phyloP scores from a whole-genome alignment of 2,329 filamentous ascomycete species.

The Septoria linicola region DNA sequence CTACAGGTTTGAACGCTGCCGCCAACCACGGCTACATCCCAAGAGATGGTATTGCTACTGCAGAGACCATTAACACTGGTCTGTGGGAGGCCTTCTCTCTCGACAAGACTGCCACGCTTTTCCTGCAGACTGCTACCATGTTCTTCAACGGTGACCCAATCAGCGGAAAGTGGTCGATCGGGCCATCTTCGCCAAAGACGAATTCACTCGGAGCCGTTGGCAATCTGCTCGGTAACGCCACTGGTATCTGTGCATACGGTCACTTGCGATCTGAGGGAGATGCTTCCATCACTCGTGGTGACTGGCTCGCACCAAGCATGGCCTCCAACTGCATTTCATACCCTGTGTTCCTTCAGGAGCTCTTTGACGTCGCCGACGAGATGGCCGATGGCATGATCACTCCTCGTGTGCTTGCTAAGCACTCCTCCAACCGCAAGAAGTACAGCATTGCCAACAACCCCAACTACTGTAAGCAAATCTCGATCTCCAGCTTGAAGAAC shows the following conservation, averaged over 20 bases:
- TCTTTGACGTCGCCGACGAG: conserved; percentile 28
- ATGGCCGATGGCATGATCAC: conserved; percentile 26
- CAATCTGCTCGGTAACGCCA: conserved; percentile 28
- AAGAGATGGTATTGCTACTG: conserved; percentile 23
- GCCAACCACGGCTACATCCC: conserved; percentile 36
- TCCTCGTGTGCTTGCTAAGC: conserved; percentile 29
- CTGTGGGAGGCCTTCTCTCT: conserved; percentile 23
- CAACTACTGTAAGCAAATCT: conserved; percentile 26
- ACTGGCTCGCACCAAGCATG: conserved; percentile 30
- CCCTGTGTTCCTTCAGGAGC: conserved; percentile 28
- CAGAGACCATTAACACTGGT: conserved; percentile 28
- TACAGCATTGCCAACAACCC: conserved; percentile 33
- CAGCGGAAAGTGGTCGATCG: conserved; percentile 31
- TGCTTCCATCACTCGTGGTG: conserved; percentile 32
- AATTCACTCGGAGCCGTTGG: conserved; percentile 28
- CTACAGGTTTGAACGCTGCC: conserved; percentile 19
- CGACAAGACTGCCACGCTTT: conserved; percentile 27
- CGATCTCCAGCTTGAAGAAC: too few species aligned
- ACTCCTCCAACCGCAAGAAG: conserved; percentile 30
- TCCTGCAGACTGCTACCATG: conserved; percentile 31
- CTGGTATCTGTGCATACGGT: conserved; percentile 31
- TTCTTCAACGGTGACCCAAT: conserved; percentile 26
- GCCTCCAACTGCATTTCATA: conserved; percentile 31
- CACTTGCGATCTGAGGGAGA: conserved; percentile 30
- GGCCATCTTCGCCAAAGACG: conserved; percentile 25